Percentiles rank a stretch among this genome's conserved stretches.
phyloP scores from a whole-genome alignment of 2,329 filamentous ascomycete genomes.

The Apiospora arundinis region DNA sequence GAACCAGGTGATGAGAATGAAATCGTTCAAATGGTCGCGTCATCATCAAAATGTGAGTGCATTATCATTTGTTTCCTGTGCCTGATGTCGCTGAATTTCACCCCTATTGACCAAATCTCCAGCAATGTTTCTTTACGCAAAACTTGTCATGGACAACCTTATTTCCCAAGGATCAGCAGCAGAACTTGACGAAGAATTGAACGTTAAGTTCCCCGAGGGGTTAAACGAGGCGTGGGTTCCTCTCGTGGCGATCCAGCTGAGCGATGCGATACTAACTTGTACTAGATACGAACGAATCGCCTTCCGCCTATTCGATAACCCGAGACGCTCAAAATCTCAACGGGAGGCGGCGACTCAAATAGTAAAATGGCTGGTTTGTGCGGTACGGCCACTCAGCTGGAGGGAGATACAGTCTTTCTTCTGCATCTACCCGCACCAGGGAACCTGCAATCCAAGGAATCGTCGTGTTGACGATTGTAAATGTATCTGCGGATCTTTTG shows the following conservation, averaged over 20 bases:
- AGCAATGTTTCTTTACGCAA: conserved; percentile 33
- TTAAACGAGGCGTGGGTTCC: background rate
- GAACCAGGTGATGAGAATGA: background rate
- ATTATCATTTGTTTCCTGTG: no score
- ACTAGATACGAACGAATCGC: conserved; percentile 3
- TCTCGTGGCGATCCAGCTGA: no score
- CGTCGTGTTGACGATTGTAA: background rate
- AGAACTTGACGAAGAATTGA: conserved; percentile 29
- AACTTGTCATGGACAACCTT: conserved; percentile 33
- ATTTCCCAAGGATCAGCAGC: conserved; percentile 24
- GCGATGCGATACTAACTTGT: no score
- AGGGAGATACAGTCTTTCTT: conserved; percentile 26
- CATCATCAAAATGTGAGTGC: background rate
- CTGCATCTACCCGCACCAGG: conserved; percentile 23
- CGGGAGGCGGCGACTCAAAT: background rate
- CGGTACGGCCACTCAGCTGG: conserved; percentile 24
- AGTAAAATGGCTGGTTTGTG: conserved; percentile 24
- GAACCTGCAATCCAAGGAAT: background rate
- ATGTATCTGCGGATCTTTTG: background rate
- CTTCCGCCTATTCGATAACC: background rate
- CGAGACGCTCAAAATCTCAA: background rate
- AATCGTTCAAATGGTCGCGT: background rate
- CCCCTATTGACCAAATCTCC: background rate
- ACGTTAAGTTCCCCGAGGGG: background rate
- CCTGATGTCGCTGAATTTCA: background rate